Conservation (phyloP, 805 yeast genomes). For the Metschnikowia arizonensis region DNA sequence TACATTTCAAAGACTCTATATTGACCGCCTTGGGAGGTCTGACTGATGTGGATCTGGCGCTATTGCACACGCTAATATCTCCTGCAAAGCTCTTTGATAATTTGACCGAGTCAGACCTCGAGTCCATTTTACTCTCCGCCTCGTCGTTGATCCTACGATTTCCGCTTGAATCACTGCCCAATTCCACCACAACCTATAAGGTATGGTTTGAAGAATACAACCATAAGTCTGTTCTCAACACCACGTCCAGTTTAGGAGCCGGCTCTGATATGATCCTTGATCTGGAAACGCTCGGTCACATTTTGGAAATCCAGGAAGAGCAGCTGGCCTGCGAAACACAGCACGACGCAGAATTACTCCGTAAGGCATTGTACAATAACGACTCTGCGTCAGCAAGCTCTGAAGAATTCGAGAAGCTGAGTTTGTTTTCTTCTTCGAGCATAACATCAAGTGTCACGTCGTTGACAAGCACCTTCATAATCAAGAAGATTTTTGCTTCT, state of each 20-base stretch:
- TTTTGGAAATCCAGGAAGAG: constrained; percentile 26
- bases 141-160: constrained; percentile 23
- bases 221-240: constrained; percentile 29
- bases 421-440: constrained; percentile 34
- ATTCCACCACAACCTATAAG: constrained; percentile 22
- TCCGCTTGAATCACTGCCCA: constrained; percentile 22
- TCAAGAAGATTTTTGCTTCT: neutral
- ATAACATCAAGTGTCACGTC: constrained; percentile 4
- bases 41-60: constrained; percentile 27
- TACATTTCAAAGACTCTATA: constrained; percentile 34
- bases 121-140: constrained; percentile 25
- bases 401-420: constrained; percentile 15
- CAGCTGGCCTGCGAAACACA: constrained; percentile 28
- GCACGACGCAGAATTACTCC: constrained; percentile 26
- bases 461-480: neutral
- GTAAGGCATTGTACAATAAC: constrained; percentile 19
- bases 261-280: neutral
- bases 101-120: constrained; percentile 26
- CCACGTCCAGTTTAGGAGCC: constrained; percentile 25
- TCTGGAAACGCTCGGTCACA: neutral
- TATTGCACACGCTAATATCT: constrained; percentile 33
- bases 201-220: constrained; percentile 37
- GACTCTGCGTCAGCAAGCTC: constrained; percentile 10
- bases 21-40: neutral
- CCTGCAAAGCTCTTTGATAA: constrained; percentile 28